These are phyloP conservation scores for Rubia peregrina DNA, from an alignment of 305 asterid genomes.

Conservation along the genomic window DNA sequence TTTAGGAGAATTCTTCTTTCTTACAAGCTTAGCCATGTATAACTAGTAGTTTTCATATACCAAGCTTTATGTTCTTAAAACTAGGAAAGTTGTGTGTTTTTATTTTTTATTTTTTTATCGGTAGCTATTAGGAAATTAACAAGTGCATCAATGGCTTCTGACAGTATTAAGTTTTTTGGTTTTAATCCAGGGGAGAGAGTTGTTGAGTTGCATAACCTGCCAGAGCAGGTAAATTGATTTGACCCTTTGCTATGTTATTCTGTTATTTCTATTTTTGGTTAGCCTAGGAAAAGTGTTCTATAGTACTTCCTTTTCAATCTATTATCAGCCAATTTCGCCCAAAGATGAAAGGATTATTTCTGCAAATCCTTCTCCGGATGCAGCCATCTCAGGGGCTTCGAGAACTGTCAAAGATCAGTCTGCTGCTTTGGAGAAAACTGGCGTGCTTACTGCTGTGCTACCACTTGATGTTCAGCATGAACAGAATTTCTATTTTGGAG, in stretches of 20 bases:
- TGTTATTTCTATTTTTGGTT: slow-evolving; percentile 22
- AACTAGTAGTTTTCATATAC: not conserved
- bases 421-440: slow-evolving; percentile 54
- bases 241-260: slow-evolving; percentile 13
- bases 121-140: not conserved
- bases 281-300: slow-evolving; percentile 25
- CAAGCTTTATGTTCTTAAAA: not conserved
- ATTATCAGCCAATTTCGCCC: slow-evolving; percentile 60
- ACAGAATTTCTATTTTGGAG: slow-evolving; percentile 72
- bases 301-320: slow-evolving; percentile 30
- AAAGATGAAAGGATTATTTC: slow-evolving; percentile 78
- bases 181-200: slow-evolving; percentile 59
- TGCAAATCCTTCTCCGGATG: slow-evolving; percentile 62
- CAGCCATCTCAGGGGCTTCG: slow-evolving; percentile 56
- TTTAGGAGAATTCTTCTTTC: not conserved
- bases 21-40: not conserved
- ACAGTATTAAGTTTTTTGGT: slow-evolving; percentile 10
- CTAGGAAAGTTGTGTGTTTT: not conserved
- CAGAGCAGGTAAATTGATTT: slow-evolving; percentile 63
- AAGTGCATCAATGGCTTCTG: not conserved
- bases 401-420: slow-evolving; percentile 52
- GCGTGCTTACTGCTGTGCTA: slow-evolving; percentile 36
- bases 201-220: slow-evolving; percentile 57
- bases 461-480: slow-evolving; percentile 65
- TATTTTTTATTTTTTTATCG: too few relatives aligned